Conservation (phyloP, 2,329 filamentous ascomycete genomes). For the Neofusicoccum kwambonambiense region DNA sequence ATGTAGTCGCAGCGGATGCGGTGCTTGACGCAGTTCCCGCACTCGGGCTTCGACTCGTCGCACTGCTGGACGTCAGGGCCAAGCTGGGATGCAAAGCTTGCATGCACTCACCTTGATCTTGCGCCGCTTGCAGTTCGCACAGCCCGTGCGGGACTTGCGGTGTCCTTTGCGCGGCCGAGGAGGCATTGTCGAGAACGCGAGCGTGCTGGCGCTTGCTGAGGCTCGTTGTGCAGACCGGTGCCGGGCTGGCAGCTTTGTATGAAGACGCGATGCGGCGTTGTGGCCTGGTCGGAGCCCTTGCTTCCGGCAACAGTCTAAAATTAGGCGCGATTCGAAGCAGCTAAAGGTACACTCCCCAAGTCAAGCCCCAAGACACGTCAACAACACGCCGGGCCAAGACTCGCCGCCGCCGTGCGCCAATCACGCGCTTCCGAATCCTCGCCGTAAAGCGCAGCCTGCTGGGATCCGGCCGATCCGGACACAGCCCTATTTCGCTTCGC, state of each 20-base stretch:
- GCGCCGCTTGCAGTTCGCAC: slow-evolving; percentile 11
- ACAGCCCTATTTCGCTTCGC: neutral
- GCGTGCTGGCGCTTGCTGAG: neutral
- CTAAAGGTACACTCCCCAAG: neutral
- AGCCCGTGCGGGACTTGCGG: slow-evolving; percentile 11
- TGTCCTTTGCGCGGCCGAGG: slow-evolving; percentile 13
- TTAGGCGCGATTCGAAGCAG: slow-evolving; percentile 8
- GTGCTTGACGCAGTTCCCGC: slow-evolving; percentile 33
- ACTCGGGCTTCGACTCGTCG: slow-evolving; percentile 31
- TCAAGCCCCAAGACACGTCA: slow-evolving; percentile 11
- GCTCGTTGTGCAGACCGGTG: neutral
- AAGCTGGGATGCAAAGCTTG: neutral
- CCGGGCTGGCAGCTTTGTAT: neutral
- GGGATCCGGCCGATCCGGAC: slow-evolving; percentile 5
- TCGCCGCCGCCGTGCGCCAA: neutral
- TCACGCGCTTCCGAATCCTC: neutral
- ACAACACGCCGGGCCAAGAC: neutral
- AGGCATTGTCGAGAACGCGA: neutral
- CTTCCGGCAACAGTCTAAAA: neutral
- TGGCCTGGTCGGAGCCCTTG: neutral
- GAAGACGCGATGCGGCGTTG: neutral
- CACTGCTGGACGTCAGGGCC: slow-evolving; percentile 23
- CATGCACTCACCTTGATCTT: slow-evolving; percentile 9
- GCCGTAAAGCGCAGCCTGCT: neutral
- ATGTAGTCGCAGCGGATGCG: slow-evolving; percentile 27